Evolutionary conservation across 192 early-diverging fungal species (phyloP).

Genomic region (Backusella mclennaniae): DNA sequence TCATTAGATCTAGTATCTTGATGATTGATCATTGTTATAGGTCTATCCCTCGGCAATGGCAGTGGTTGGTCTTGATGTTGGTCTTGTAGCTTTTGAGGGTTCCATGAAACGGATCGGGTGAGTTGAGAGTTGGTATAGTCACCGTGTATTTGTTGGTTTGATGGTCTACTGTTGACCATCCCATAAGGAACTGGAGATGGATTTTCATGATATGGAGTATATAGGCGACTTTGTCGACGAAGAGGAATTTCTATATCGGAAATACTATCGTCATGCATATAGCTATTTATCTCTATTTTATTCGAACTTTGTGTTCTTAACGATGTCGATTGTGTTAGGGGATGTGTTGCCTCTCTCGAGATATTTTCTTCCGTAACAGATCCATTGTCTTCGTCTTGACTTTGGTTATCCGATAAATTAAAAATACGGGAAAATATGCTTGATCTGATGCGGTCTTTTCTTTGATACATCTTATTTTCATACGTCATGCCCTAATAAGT

Average conservation of each 20-base stretch:
- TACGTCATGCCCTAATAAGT: not conserved
- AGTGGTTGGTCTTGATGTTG: not conserved
- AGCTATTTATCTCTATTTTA: not conserved
- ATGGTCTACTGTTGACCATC: not conserved
- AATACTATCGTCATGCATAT: not conserved
- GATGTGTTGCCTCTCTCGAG: not conserved
- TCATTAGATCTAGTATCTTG: not conserved
- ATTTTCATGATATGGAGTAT: not conserved
- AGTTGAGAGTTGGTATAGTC: not conserved
- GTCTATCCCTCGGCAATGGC: not conserved
- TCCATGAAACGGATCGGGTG: not conserved
- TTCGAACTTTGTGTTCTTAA: not conserved
- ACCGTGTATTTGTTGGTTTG: not conserved
- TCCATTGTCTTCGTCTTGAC: not conserved
- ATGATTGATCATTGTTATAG: not conserved
- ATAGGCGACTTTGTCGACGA: slow-evolving; percentile 9
- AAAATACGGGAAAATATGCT: slow-evolving; percentile 2
- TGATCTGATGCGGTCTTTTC: not conserved
- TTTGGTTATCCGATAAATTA: not conserved
- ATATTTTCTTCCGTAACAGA: not conserved
- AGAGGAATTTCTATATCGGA: slow-evolving; percentile 5
- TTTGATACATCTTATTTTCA: not conserved
- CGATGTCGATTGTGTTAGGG: not conserved
- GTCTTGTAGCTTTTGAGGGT: not conserved
- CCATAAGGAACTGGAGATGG: not conserved